These are phyloP conservation scores for Alternaria sp. DNA, from an alignment of 2,329 filamentous ascomycete genomes.

Conservation along the genomic window DNA sequence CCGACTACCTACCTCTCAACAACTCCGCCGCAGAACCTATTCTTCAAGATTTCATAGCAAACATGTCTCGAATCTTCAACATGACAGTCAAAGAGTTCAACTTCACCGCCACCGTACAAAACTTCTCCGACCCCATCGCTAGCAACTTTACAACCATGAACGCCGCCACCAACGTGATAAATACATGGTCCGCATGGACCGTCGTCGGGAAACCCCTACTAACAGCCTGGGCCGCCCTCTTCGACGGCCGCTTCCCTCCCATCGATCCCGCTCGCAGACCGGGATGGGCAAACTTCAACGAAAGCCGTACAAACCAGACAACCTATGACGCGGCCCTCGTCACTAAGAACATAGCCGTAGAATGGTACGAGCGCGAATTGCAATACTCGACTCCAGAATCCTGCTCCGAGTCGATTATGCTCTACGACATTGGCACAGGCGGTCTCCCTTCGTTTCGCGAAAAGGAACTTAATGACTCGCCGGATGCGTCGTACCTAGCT, in stretches of 20 bases:
- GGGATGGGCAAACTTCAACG: conserved; percentile 41
- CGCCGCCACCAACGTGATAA: conserved; percentile 41
- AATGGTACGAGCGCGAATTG: conserved; percentile 52
- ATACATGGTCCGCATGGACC: conserved; percentile 46
- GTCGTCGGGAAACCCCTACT: conserved; percentile 47
- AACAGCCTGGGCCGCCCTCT: conserved; percentile 43
- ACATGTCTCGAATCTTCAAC: conserved; percentile 48
- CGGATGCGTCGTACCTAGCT: conserved; percentile 46
- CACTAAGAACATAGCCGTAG: conserved; percentile 47
- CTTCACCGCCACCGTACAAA: conserved; percentile 47
- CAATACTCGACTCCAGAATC: conserved; percentile 50
- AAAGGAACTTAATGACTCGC: conserved; percentile 42
- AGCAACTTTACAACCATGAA: conserved; percentile 45
- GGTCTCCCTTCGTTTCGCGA: conserved; percentile 54
- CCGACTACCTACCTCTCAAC: conserved; percentile 54
- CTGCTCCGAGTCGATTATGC: conserved; percentile 54
- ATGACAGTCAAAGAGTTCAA: conserved; percentile 53
- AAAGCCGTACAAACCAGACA: conserved; percentile 27
- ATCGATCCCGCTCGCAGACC: conserved; percentile 50
- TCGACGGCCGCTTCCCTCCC: conserved; percentile 53
- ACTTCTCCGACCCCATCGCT: conserved; percentile 33
- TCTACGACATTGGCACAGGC: conserved; percentile 56
- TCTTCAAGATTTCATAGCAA: conserved; percentile 50
- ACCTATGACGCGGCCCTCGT: conserved; percentile 30
- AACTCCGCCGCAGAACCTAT: conserved; percentile 53